phyloP scores from a whole-genome alignment of 1,284 basidiomycete genomes.

The Ustilago hordei region DNA sequence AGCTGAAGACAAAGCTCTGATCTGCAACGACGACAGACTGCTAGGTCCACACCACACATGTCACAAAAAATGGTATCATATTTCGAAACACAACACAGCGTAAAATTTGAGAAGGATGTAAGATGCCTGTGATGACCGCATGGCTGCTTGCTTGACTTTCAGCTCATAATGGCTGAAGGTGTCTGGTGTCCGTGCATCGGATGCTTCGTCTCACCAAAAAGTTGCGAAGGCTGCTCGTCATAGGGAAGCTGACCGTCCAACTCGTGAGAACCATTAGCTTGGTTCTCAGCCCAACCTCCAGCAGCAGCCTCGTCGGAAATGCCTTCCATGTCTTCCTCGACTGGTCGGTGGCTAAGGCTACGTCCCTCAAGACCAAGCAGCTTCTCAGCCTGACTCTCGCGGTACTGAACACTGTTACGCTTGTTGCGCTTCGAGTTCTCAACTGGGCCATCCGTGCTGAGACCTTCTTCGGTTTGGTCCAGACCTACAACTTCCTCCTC shows the following conservation, averaged over 20 bases:
- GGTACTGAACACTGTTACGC: conserved; percentile 48
- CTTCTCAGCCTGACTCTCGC: conserved; percentile 46
- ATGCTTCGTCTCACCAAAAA: conserved; percentile 6
- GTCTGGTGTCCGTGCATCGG: conserved; percentile 12
- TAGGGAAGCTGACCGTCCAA: conserved; percentile 16
- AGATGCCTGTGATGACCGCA: not conserved
- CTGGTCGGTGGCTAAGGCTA: conserved; percentile 27
- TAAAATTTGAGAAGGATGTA: not conserved
- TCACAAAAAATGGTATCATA: conserved; percentile 5
- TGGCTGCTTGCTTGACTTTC: not conserved
- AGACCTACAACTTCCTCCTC: conserved; percentile 39
- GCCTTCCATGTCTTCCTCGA: conserved; percentile 45
- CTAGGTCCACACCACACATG: not conserved
- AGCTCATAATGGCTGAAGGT: conserved; percentile 22
- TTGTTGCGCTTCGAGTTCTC: conserved; percentile 33
- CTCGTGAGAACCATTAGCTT: not conserved
- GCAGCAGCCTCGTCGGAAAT: conserved; percentile 22
- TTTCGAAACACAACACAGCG: not conserved
- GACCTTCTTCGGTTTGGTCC: conserved; percentile 9
- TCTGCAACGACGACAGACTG: not conserved
- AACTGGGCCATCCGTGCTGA: not conserved
- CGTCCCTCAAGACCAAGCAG: conserved; percentile 50
- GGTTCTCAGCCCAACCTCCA: conserved; percentile 21
- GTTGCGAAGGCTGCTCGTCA: conserved; percentile 6
- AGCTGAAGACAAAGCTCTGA: too few relatives aligned